Evolutionary conservation across 371 early-diverging fungal species (phyloP), one percentile per base, ranked within the genome.

Genomic region (Mortierella sp.): DNA sequence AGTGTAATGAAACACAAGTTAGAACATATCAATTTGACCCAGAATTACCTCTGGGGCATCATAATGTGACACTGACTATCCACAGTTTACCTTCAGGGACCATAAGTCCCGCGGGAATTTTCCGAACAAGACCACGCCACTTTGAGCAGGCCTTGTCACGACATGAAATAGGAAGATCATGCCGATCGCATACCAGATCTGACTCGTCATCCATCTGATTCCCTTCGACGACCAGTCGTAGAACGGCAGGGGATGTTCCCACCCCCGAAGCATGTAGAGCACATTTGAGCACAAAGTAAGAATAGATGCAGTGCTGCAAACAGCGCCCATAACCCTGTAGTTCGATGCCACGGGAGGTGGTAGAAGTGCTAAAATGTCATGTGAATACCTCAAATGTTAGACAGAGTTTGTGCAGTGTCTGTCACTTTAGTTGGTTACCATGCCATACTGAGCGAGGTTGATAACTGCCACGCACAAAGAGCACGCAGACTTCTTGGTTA

Each of bases 111-210:
- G 46, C 5, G 78, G 78, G 27, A 76, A 70, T 30, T 70, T 76
- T 39, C 78, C 78, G 46, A 76, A 76, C 23, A 70, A 44, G 8
- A 76, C 78, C 17, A 76, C 78, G n/a, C 78, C 78, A 30, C 70
- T 70, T 32, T 76, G 78, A 3, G 78, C 78, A 34, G 78, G 78
- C 19, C 78, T 44, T 26, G 78, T 76, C 23, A 76, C 70, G 21
- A 76, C 70, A 54, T 76, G 78, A 43, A 76, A 70, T 46, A 76
- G 24, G 30, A 76, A 70, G 28, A 76, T 76, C 78, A 76, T 76
- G 23, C 70, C 78, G 24, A 76, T 76, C 7, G 78, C 78, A 37
- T 76, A 76, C 78, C 78, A 76, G 41, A 76, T 60, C 43, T 76
- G 78, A 24, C 78, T 76, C 1, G 78, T 70, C 78, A 76, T 57